Base-by-base conservation (phyloP, 2,329 filamentous ascomycete genomes). In the Paracorniculantispora psalliotae region DNA sequence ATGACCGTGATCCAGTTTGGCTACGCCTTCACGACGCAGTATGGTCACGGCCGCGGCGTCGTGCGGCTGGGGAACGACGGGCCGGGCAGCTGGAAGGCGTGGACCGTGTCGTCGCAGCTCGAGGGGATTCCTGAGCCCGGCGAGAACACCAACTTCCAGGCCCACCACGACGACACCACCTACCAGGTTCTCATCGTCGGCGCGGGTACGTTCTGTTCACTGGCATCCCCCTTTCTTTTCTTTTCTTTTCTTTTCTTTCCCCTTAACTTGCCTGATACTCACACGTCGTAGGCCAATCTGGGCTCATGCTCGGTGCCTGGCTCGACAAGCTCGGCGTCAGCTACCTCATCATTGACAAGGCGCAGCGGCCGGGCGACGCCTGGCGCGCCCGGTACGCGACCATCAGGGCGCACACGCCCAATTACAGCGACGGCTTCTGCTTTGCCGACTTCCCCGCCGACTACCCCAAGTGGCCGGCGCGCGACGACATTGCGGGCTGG, bases 371-470 rank as follows among this genome's bases (percentile, higher is more conserved):
- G 10, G 79, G 79, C 4, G 78, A 81, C 61, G 79, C 78, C 52
- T 81, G 79, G 79, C 67, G 77, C 3, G 71, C 75, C 17, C 72
- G 80, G n/a, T 82, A 82, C 61, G 69, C 74, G 25, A 63, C 44
- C 17, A 50, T 64, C 37, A 61, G 51, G 10, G 52, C 62, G 9
- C 57, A 68, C 60, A 68, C 66, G 7, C 65, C 65, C 10, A 64
- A 55, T 7, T 65, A 63, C 48, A 65, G 63, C 17, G 65, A 67
- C 25, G 65, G 69, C 46, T 59, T 67, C 28, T 62, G 67, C 2
- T 69, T 63, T 52, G 52, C 69, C 13, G 62, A 63, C 17, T 66
- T 64, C 51, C 67, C 66, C 8, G 39, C 62, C 10, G 62, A 64
- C 25, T 69, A 65, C 63, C 66, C 67, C 2, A 54, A 57, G 41